phyloP scores from a whole-genome alignment of 73 alveolate genomes.

The Paramecium octaurelia region DNA sequence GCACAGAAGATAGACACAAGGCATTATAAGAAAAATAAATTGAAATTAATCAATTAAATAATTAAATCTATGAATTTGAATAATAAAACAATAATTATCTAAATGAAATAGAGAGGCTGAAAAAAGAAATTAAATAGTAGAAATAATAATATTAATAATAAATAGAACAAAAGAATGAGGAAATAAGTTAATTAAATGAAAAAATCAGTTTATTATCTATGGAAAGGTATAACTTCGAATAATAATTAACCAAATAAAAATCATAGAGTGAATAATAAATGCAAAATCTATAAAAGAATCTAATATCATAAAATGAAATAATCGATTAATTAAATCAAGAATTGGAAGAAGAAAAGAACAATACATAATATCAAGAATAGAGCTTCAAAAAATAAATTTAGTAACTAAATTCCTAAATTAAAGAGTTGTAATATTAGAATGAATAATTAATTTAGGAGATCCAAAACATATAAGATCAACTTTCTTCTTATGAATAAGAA shows the following conservation, averaged over 20 bases:
- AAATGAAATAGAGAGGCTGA: not conserved
- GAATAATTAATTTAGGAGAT: not conserved
- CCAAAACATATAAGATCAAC: not conserved
- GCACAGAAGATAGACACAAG: not conserved
- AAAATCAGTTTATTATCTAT: not conserved
- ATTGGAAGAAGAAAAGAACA: not conserved
- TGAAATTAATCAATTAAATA: not conserved
- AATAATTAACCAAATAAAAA: not conserved
- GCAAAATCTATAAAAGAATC: not conserved
- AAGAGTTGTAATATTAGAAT: not conserved
- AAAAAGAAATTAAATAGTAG: not conserved
- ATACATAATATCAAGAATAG: not conserved
- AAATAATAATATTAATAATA: not conserved
- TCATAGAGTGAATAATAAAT: not conserved
- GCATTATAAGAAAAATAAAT: not conserved
- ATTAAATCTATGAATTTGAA: not conserved
- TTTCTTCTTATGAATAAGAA: not conserved
- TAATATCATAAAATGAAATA: not conserved
- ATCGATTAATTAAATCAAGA: not conserved
- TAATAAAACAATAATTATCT: not conserved
- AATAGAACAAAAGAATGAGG: not conserved
- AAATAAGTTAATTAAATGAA: not conserved
- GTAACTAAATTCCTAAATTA: not conserved
- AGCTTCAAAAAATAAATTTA: not conserved
- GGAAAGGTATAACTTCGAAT: conserved; percentile 1